Conservation (phyloP, 257 asterid genomes). For the Eustoma russellianum region DNA sequence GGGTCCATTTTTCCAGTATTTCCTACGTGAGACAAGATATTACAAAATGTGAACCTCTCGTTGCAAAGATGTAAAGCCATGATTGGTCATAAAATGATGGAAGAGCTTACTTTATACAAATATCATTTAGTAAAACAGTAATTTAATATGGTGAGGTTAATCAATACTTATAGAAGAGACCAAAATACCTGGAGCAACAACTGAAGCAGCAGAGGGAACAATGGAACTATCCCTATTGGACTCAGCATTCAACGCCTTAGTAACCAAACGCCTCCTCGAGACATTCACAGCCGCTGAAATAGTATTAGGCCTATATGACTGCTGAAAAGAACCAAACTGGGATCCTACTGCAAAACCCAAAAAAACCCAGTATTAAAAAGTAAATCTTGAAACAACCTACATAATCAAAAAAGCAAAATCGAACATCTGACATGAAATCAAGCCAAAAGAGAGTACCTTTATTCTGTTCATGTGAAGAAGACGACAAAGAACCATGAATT, state of each 20-base stretch:
- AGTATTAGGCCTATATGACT: constrained; percentile 23
- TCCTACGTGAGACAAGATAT: no score
- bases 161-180: no score
- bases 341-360: constrained; percentile 19
- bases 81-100: no score
- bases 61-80: no score
- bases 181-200: constrained; percentile 21
- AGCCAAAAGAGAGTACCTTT: constrained; percentile 32
- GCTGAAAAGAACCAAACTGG: constrained; percentile 39
- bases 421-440: background rate
- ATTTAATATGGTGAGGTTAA: no score
- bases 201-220: constrained; percentile 23
- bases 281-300: constrained; percentile 29
- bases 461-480: constrained; percentile 29
- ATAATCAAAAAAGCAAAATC: background rate
- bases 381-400: background rate
- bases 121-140: no score
- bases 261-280: constrained; percentile 28
- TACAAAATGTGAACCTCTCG: no score
- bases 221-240: constrained; percentile 14
- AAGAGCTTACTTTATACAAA: no score
- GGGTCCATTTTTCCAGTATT: no score
- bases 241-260: constrained; percentile 47
- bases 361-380: background rate
- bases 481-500: constrained; percentile 34